A percentile compares a stretch with the other conserved stretches of the same genome.
Evolutionary conservation across 2,329 filamentous ascomycete genomes (phyloP).

Genomic region (Fusarium ramigenum): DNA sequence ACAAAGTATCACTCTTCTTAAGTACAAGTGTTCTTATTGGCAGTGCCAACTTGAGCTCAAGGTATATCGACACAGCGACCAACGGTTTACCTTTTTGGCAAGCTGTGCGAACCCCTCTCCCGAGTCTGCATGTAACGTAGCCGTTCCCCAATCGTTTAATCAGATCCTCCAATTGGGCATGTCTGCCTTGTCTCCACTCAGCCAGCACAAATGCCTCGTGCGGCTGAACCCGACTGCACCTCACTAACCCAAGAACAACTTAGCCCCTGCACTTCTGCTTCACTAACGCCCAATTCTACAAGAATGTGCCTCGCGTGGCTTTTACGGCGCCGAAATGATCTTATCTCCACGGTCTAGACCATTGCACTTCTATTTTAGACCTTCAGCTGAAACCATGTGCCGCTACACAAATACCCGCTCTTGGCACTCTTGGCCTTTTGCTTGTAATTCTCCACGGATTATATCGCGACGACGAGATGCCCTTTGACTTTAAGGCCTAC

Average conservation of each 20-base stretch:
- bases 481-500: slow-evolving; percentile 53
- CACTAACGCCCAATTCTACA: not conserved
- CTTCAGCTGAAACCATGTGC: not conserved
- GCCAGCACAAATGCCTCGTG: not conserved
- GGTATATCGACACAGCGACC: too few relatives aligned
- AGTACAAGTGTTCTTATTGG: too few relatives aligned
- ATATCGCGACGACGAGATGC: slow-evolving; percentile 41
- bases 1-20: too few relatives aligned
- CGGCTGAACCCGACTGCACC: slow-evolving; percentile 16
- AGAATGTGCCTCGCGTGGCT: slow-evolving; percentile 21
- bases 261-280: not conserved
- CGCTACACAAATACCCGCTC: not conserved
- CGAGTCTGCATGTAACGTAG: not conserved
- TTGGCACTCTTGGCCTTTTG: not conserved
- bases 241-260: not conserved
- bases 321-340: not conserved
- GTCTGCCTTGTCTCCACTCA: not conserved
- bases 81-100: not conserved
- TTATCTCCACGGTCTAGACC: not conserved
- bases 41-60: too few relatives aligned
- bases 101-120: not conserved
- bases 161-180: accelerated
- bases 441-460: accelerated
- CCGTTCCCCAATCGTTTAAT: accelerated
- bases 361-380: not conserved